Evolutionary conservation across 345 rosid genomes (phyloP).

Genomic region (Brassica cretica): DNA sequence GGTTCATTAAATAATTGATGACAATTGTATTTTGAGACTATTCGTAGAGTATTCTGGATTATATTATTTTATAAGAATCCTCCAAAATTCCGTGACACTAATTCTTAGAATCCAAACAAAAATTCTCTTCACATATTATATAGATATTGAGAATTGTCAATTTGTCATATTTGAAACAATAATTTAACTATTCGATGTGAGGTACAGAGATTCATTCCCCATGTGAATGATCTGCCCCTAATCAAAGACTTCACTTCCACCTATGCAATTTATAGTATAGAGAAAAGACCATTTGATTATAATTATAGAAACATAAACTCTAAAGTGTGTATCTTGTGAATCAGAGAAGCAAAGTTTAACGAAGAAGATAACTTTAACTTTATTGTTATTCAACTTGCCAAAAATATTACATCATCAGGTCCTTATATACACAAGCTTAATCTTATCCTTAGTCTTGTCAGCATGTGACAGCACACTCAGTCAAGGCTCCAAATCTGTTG

Average conservation of each 20-base stretch:
- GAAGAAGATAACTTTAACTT: no score
- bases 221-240: conserved; percentile 27
- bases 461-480: no score
- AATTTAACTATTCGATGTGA: conserved; percentile 12
- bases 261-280: conserved; percentile 22
- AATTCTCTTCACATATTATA: conserved; percentile 27
- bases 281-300: conserved; percentile 13
- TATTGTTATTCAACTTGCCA: no score
- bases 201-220: conserved; percentile 30
- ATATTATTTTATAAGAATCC: conserved; percentile 5
- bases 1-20: neutral
- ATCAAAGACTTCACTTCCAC: conserved; percentile 28
- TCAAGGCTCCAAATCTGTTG: no score
- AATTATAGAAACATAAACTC: neutral
- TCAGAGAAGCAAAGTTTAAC: no score
- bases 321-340: neutral
- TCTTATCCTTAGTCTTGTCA: no score
- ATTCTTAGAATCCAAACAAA: conserved; percentile 25
- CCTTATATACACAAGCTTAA: no score
- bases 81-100: conserved; percentile 36
- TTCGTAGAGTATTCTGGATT: neutral
- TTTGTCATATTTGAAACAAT: neutral
- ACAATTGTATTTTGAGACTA: neutral
- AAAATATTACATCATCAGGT: no score
- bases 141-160: conserved; percentile 1